Base-by-base conservation (phyloP, 2,329 filamentous ascomycete genomes). In the Ilyonectria robusta region DNA sequence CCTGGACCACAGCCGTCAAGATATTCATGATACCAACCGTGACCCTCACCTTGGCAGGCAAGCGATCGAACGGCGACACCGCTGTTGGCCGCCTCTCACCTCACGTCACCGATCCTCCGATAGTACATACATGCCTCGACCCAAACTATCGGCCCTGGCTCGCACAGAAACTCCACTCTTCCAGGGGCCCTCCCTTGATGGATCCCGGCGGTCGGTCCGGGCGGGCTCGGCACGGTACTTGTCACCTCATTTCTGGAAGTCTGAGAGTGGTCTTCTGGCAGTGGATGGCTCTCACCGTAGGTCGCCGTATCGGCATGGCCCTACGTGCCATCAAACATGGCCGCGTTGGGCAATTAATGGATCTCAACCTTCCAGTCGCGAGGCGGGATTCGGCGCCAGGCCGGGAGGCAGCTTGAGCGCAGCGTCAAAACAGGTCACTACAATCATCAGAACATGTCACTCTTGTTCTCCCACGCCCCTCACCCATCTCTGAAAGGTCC, bases 201-300 rank as follows among this genome's bases (percentile, higher is more conserved):
- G 59, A 33, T 58, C 54, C 51, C 53, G 69, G 62, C 70, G 69
- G 73, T 70, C 59, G 70, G 70, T 72, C 73, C 73, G 67, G 59
- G 59, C 66, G 69, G 72, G 62, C 64, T 70, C 71, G 70, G 65
- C 51, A 72, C 73, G 68, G 72, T 72, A 74, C 71, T 72, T 70
- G 64, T 75, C 73, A 75, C 72, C 71, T 69, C 59, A 70, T 56
- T 42, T 74, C 69, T 53, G 21, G 47, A 47, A 23, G 23, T 60
- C 26, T 44, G 15, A 40, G 15, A 31, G 40, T 55, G 53, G 26
- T 5, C 26, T 26, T 26, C 26, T 26, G 26, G 53, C 53, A 17
- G n/a, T 26, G 17, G 17, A 31, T 23, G 19, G 50, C 31, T 23
- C 40, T 66, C 58, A 59, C 53, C 40, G 60, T 58, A 48, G n/a